These are phyloP conservation scores for Ustulina deusta DNA, from an alignment of 2,329 filamentous ascomycete genomes.

Conservation along the genomic window DNA sequence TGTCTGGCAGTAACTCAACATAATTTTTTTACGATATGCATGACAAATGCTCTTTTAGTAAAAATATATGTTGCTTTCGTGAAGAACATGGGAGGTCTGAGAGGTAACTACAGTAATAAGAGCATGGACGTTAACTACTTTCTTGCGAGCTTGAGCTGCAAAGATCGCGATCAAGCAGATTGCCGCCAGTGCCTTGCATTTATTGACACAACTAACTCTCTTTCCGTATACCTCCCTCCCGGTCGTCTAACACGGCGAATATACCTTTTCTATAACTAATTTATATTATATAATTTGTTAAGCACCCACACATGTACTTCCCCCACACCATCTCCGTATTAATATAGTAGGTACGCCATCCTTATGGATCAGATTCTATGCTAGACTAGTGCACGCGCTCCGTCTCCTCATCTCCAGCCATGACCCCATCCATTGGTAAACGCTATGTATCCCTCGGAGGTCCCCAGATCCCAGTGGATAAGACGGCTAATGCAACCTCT, in stretches of 20 bases:
- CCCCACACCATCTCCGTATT: conserved; percentile 18
- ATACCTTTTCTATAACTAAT: neutral
- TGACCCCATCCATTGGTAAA: conserved; percentile 27
- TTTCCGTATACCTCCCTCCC: neutral
- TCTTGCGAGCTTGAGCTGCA: neutral
- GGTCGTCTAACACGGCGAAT: neutral
- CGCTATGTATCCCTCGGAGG: conserved; percentile 28
- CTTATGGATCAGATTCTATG: conserved; percentile 1
- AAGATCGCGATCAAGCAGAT: conserved; percentile 23
- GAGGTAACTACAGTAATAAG: conserved; percentile 1
- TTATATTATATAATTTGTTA: conserved; percentile 23
- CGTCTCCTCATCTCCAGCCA: conserved; percentile 22
- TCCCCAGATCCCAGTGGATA: conserved; percentile 21
- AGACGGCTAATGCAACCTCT: conserved; percentile 31
- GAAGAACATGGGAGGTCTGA: neutral
- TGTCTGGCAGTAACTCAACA: conserved; percentile 10
- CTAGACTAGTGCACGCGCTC: conserved; percentile 16
- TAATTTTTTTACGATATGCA: conserved; percentile 1
- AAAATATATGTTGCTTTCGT: neutral
- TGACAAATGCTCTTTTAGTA: conserved; percentile 23
- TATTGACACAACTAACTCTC: conserved; percentile 8
- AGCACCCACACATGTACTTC: conserved; percentile 14
- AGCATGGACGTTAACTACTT: neutral
- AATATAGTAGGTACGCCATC: conserved; percentile 16
- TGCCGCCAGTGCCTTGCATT: conserved; percentile 31